Percentiles rank a stretch among this genome's conserved stretches.
Evolutionary conservation across 176 grass and related monocot species (phyloP).

Genomic region (Olyra latifolia): DNA sequence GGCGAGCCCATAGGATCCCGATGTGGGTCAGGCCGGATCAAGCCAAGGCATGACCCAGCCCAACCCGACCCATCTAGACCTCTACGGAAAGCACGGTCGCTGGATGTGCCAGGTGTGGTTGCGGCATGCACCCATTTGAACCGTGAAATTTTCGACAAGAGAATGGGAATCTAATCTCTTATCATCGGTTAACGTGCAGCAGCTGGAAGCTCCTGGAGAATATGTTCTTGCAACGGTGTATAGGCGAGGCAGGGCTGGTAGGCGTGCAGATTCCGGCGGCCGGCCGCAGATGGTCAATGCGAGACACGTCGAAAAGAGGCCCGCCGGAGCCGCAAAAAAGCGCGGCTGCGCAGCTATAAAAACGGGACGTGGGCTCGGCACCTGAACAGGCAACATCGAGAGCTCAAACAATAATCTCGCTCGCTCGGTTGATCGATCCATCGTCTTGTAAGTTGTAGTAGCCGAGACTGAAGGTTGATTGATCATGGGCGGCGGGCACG

Average conservation of each 20-base stretch:
- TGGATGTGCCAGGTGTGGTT: constrained; percentile 8
- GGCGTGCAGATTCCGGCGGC: not conserved
- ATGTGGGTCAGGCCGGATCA: no score
- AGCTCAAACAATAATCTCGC: not conserved
- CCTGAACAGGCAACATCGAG: not conserved
- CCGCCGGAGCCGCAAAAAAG: not conserved
- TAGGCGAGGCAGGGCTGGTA: not conserved
- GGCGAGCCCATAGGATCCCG: no score
- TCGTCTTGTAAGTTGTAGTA: no score
- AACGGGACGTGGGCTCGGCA: not conserved
- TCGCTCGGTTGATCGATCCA: no score
- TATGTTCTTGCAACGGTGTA: not conserved
- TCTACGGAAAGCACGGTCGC: not conserved
- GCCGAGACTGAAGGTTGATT: no score
- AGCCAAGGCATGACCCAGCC: no score
- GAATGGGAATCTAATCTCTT: constrained; percentile 30
- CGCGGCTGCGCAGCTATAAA: constrained; percentile 26
- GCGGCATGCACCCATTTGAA: not conserved
- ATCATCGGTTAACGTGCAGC: not conserved
- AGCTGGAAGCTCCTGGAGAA: constrained; percentile 23
- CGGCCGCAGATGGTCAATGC: not conserved
- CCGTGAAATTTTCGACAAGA: constrained; percentile 19
- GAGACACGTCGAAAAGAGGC: constrained; percentile 9
- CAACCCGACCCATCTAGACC: no score
- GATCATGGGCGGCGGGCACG: constrained; percentile 43